Evolutionary conservation across 179 eudicot genomes (phyloP).

Genomic region (Beta corolliflora): DNA sequence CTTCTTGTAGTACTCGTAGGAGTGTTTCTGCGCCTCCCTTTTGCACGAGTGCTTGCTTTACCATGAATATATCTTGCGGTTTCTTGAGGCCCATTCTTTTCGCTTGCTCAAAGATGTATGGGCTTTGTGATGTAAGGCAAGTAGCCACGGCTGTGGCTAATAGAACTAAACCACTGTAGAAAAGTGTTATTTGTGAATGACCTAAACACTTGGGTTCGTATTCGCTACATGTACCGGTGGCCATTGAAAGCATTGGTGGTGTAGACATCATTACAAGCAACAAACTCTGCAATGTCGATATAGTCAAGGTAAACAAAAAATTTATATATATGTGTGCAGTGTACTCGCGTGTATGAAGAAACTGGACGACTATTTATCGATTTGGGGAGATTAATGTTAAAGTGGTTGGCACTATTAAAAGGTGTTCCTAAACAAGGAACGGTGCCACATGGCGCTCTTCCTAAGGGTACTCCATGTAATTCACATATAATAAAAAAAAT

Average conservation of each 20-base stretch:
- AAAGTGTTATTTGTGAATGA: not conserved
- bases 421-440: no score
- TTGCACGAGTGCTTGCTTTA: conserved; percentile 6
- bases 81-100: conserved; percentile 2
- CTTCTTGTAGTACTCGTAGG: not conserved
- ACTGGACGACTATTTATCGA: no score
- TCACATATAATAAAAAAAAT: no score
- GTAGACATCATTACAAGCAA: conserved; percentile 1
- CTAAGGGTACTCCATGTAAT: no score
- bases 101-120: not conserved
- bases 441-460: fast-evolving
- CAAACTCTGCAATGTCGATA: not conserved
- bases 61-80: not conserved
- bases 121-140: conserved; percentile 9
- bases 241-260: not conserved
- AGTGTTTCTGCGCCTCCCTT: not conserved
- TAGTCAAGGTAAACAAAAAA: no score
- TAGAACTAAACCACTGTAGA: not conserved
- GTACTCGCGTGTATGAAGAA: no score
- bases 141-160: conserved; percentile 14
- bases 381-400: no score
- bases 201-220: conserved; percentile 3
- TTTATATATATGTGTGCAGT: no score
- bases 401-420: no score
- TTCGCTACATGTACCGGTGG: not conserved